These are phyloP conservation scores for Boletus mariae DNA, from an alignment of 1,284 basidiomycete genomes.

Conservation along the genomic window DNA sequence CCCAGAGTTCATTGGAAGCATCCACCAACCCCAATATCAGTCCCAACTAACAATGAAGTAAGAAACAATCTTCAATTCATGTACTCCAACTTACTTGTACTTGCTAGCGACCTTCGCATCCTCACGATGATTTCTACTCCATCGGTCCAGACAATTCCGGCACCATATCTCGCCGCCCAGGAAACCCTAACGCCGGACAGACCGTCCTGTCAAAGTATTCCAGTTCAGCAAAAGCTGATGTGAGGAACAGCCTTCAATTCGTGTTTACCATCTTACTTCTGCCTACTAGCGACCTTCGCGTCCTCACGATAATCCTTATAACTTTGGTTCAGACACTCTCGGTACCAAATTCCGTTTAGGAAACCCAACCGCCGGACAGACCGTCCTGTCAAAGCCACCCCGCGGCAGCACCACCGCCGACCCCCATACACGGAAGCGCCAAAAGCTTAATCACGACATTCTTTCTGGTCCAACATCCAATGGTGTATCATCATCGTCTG, in stretches of 20 bases:
- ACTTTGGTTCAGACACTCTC: neutral
- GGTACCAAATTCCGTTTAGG: conserved; percentile 1
- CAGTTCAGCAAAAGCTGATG: neutral
- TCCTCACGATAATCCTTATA: conserved; percentile 23
- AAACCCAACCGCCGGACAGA: conserved; percentile 26
- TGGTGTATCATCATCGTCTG: conserved; percentile 5
- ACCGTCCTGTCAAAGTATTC: conserved; percentile 19
- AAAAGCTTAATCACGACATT: conserved; percentile 14
- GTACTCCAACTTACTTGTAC: conserved; percentile 8
- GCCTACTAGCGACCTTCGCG: conserved; percentile 9
- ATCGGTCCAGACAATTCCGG: neutral
- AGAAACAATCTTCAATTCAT: conserved; percentile 6
- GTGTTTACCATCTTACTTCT: conserved; percentile 7
- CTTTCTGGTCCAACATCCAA: neutral
- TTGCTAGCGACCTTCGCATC: conserved; percentile 10
- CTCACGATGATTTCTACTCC: conserved; percentile 20
- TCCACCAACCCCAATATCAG: conserved; percentile 19
- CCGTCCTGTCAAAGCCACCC: conserved; percentile 17
- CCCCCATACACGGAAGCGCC: conserved; percentile 22
- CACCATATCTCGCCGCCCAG: neutral
- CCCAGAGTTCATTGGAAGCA: conserved; percentile 20
- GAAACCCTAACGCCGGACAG: conserved; percentile 25
- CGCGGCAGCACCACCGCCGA: neutral
- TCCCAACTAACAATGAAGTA: conserved; percentile 18
- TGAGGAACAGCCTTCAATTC: neutral